Evolutionary conservation across 257 asterid genomes (phyloP).

Genomic region (Petunia axillaris): DNA sequence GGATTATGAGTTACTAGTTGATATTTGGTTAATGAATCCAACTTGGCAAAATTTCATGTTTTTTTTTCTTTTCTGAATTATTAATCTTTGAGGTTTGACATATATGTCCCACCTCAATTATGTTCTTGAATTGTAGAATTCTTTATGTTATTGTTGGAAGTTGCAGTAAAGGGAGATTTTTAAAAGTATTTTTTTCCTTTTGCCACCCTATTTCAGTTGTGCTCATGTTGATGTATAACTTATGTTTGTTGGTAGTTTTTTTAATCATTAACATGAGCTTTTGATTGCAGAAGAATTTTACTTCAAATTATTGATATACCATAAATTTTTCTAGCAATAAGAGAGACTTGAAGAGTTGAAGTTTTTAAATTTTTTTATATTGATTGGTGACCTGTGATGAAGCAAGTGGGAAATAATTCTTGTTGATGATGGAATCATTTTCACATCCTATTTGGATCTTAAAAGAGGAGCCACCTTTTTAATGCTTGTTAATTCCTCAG

Average conservation of each 20-base stretch:
- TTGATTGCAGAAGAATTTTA: not conserved
- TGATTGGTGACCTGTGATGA: not conserved
- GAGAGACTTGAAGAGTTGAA: not conserved
- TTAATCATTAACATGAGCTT: not conserved
- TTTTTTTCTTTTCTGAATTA: slow-evolving; percentile 1
- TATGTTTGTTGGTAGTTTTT: not conserved
- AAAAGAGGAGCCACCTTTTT: not conserved
- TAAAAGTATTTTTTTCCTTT: not conserved
- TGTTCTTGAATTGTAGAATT: slow-evolving; percentile 13
- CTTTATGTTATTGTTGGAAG: slow-evolving; percentile 21
- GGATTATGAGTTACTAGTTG: slow-evolving; percentile 1
- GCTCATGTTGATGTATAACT: not conserved
- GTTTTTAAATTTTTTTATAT: too few relatives aligned
- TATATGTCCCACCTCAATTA: slow-evolving; percentile 22
- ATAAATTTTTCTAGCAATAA: not conserved
- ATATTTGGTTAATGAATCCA: not conserved
- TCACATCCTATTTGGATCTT: slow-evolving; percentile 7
- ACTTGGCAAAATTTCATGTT: not conserved
- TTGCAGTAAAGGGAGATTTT: not conserved
- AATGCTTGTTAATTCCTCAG: not conserved
- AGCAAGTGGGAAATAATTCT: not conserved
- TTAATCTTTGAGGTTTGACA: not conserved
- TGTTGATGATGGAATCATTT: not conserved
- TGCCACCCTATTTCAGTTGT: not conserved
- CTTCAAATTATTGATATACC: not conserved